Percentiles rank a stretch among this genome's conserved stretches.
phyloP scores from a whole-genome alignment of 441 rosid species.

The Arabidopsis hybrid region DNA sequence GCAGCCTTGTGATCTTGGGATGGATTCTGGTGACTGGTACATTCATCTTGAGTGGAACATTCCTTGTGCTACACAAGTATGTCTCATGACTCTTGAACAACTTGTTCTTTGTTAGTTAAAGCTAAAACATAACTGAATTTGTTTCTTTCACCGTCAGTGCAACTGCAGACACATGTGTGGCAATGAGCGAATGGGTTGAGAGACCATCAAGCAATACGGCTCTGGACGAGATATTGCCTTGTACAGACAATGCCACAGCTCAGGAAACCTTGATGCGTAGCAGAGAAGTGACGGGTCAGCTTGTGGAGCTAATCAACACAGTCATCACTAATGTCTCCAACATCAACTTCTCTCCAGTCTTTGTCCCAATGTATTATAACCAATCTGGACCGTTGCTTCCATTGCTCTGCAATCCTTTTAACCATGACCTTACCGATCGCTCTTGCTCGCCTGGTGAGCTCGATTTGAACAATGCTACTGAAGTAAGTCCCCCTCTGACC shows the following conservation, averaged over 20 bases:
- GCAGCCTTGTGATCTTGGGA: constrained; percentile 83
- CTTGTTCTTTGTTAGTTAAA: neutral
- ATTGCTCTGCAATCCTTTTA: constrained; percentile 79
- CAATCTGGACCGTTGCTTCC: constrained; percentile 95
- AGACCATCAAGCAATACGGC: constrained; percentile 86
- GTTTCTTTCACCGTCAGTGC: constrained; percentile 53
- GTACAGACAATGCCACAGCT: constrained; percentile 85
- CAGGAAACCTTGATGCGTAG: constrained; percentile 68
- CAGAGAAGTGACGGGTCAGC: constrained; percentile 79
- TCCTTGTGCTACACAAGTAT: constrained; percentile 93
- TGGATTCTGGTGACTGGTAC: constrained; percentile 92
- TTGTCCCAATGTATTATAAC: constrained; percentile 76
- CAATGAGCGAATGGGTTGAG: constrained; percentile 89
- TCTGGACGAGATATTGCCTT: constrained; percentile 84
- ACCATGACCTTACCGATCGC: constrained; percentile 65
- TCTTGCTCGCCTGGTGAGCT: constrained; percentile 77
- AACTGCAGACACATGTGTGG: constrained; percentile 85
- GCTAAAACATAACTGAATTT: neutral
- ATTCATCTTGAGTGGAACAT: constrained; percentile 83
- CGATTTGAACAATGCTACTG: constrained; percentile 76
- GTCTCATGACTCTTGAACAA: constrained; percentile 10
- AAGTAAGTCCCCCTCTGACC: constrained; percentile 52
- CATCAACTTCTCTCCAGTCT: constrained; percentile 87
- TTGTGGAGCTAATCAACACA: constrained; percentile 75
- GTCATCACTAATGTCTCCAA: constrained; percentile 89